A percentile compares a stretch with the other conserved stretches of the same genome.
Conservation (phyloP, 306 rosid genomes). For the Vigna hirtella region DNA sequence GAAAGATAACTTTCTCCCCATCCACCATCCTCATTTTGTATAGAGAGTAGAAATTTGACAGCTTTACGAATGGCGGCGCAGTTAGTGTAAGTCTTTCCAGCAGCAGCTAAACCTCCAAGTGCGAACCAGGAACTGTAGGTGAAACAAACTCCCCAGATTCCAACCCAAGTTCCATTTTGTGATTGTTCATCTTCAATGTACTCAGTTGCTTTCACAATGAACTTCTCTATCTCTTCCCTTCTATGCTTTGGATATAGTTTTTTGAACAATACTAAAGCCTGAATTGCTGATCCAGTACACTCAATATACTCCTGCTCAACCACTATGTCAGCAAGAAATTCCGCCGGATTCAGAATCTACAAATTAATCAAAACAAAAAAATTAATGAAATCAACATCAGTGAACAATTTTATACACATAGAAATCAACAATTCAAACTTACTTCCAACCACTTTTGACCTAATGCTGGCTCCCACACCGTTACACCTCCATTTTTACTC, state of each 20-base stretch:
- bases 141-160: conserved; percentile 60
- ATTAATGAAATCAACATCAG: neutral
- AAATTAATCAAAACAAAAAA: no score
- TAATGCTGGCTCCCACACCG: conserved; percentile 68
- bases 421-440: neutral
- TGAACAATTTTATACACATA: no score
- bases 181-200: conserved; percentile 45
- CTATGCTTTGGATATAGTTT: conserved; percentile 44
- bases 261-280: conserved; percentile 43
- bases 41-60: conserved; percentile 48
- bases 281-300: conserved; percentile 49
- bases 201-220: conserved; percentile 31
- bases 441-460: conserved; percentile 54
- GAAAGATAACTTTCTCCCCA: conserved; percentile 72
- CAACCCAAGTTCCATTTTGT: conserved; percentile 44
- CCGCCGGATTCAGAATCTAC: conserved; percentile 49
- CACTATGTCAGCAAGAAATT: conserved; percentile 37
- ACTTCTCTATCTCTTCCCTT: conserved; percentile 38
- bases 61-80: conserved; percentile 51
- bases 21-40: conserved; percentile 59
- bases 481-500: conserved; percentile 69
- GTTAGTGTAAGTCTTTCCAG: conserved; percentile 52
- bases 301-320: conserved; percentile 49
- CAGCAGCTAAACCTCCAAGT: conserved; percentile 54
- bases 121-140: conserved; percentile 58